These are phyloP conservation scores for Verticillium alfalfae DNA, from an alignment of 2,329 filamentous ascomycete genomes.

Conservation along the genomic window DNA sequence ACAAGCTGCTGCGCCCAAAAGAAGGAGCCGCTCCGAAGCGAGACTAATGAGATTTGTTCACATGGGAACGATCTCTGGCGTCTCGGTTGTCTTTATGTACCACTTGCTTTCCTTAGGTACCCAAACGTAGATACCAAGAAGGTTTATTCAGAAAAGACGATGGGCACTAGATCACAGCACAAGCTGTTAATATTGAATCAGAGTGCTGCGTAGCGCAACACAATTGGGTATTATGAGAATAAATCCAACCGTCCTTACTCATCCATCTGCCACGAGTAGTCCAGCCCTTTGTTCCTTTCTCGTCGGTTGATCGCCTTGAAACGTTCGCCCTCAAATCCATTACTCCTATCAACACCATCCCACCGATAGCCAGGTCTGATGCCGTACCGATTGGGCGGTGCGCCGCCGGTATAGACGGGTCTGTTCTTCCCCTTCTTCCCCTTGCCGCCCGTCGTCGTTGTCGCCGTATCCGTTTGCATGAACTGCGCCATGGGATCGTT, in stretches of 20 bases:
- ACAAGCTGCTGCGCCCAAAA: constrained; percentile 46
- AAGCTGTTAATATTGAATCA: not conserved
- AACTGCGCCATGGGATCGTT: constrained; percentile 90
- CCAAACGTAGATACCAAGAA: not conserved
- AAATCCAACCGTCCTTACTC: constrained; percentile 43
- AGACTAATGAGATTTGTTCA: not conserved
- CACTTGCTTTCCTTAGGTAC: not conserved
- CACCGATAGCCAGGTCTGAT: constrained; percentile 89
- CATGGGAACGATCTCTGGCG: not conserved
- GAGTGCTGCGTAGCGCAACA: constrained; percentile 3
- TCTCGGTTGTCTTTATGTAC: not conserved
- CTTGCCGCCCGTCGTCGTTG: constrained; percentile 12
- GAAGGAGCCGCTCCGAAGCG: constrained; percentile 15
- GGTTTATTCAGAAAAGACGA: not conserved
- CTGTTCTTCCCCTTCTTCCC: constrained; percentile 30
- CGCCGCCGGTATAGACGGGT: constrained; percentile 72
- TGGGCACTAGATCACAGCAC: not conserved
- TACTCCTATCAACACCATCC: constrained; percentile 94
- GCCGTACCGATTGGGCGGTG: constrained; percentile 86
- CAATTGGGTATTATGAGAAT: not conserved
- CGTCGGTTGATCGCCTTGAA: constrained; percentile 81
- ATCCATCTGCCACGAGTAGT: constrained; percentile 97
- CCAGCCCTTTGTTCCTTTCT: constrained; percentile 70
- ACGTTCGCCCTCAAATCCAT: constrained; percentile 88
- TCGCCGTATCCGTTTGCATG: constrained; percentile 34